phyloP scores from a whole-genome alignment of 768 basidiomycete genomes.

The Pleurotus sapidus region DNA sequence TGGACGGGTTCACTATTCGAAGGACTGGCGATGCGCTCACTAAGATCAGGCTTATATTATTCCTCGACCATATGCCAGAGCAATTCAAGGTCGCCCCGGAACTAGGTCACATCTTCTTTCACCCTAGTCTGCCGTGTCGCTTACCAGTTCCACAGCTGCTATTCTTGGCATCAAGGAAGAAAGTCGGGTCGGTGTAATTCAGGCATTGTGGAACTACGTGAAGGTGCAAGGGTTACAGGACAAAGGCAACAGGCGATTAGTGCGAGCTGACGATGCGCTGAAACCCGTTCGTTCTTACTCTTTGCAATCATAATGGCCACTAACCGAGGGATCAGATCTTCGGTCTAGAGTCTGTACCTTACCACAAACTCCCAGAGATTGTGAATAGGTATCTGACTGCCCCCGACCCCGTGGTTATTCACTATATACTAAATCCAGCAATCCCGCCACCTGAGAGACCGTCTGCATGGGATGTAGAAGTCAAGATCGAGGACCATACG shows the following conservation, averaged over 20 bases:
- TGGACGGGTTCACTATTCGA: slow-evolving; percentile 86
- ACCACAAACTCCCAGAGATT: slow-evolving; percentile 81
- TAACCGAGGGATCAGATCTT: slow-evolving; percentile 50
- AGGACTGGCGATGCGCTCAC: slow-evolving; percentile 79
- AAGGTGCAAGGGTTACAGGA: slow-evolving; percentile 82
- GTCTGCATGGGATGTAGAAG: slow-evolving; percentile 82
- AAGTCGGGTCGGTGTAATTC: slow-evolving; percentile 75
- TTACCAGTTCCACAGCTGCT: slow-evolving; percentile 14
- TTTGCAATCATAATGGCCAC: not conserved
- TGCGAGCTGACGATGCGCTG: slow-evolving; percentile 67
- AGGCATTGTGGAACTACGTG: slow-evolving; percentile 90
- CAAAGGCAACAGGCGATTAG: slow-evolving; percentile 70
- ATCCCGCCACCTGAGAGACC: slow-evolving; percentile 64
- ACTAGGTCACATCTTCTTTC: slow-evolving; percentile 45
- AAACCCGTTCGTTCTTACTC: slow-evolving; percentile 44
- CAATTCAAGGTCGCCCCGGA: slow-evolving; percentile 79
- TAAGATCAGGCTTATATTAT: slow-evolving; percentile 78
- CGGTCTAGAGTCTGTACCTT: slow-evolving; percentile 63
- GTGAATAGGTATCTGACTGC: slow-evolving; percentile 77
- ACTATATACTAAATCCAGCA: slow-evolving; percentile 70
- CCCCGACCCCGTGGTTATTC: slow-evolving; percentile 78
- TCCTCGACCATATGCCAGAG: slow-evolving; percentile 85
- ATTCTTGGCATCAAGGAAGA: slow-evolving; percentile 83
- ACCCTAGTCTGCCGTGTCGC: too few species aligned
- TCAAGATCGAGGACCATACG: slow-evolving; percentile 80